A percentile compares a stretch with the other conserved stretches of the same genome.
phyloP scores from a whole-genome alignment of 306 rosid species.

The Malus asiatica region DNA sequence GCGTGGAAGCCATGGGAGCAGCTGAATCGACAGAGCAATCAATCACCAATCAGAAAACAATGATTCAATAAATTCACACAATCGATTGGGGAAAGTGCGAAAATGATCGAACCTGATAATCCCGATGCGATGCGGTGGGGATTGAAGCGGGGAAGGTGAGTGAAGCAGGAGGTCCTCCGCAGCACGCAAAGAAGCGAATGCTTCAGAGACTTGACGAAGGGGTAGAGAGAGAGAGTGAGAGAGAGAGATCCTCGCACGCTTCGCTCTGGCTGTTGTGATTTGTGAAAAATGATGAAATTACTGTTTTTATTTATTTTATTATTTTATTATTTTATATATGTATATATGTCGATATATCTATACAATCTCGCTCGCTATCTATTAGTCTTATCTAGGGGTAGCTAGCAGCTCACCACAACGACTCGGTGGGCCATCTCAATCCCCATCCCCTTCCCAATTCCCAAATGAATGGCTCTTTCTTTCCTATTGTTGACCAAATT shows the following conservation, averaged over 20 bases:
- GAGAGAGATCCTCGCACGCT: neutral
- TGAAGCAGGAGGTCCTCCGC: conserved; percentile 1
- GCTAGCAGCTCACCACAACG: conserved; percentile 1
- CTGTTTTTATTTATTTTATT: neutral
- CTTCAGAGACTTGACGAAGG: neutral
- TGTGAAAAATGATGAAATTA: neutral
- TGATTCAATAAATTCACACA: neutral
- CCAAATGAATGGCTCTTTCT: neutral
- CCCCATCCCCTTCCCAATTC: conserved; percentile 26
- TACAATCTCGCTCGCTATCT: neutral
- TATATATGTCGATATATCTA: neutral
- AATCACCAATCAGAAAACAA: neutral
- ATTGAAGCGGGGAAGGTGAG: neutral
- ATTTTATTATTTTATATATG: neutral
- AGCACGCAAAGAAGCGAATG: conserved; percentile 5
- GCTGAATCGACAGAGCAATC: conserved; percentile 28
- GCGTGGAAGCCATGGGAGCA: conserved; percentile 57
- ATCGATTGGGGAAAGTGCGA: neutral
- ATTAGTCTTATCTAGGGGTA: too few species aligned
- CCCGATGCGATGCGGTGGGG: neutral
- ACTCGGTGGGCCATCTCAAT: conserved; percentile 36
- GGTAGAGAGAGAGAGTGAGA: neutral
- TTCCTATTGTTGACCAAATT: neutral
- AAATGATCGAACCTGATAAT: conserved; percentile 14
- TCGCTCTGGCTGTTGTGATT: neutral